phyloP scores from a whole-genome alignment of 148 eudicot species.

The Cornus florida region DNA sequence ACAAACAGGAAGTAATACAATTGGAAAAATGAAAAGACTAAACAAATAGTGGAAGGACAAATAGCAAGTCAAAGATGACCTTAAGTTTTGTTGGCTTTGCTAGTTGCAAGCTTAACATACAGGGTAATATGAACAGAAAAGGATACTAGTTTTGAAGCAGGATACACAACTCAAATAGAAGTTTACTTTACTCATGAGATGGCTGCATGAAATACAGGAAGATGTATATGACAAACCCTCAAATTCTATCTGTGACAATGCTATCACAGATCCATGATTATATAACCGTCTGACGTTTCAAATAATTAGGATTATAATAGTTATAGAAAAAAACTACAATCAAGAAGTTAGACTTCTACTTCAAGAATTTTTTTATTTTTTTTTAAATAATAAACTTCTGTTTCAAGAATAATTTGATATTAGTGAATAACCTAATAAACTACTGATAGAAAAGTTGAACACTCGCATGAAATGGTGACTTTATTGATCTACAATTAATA shows the following conservation, averaged over 20 bases:
- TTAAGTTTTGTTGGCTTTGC: too few relatives aligned
- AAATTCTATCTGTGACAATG: not conserved
- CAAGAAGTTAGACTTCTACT: not conserved
- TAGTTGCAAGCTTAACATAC: not conserved
- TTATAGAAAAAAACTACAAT: not conserved
- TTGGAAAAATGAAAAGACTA: not conserved
- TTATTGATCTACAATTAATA: not conserved
- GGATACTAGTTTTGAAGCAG: not conserved
- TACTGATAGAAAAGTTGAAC: not conserved
- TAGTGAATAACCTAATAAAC: too few relatives aligned
- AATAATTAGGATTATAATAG: too few relatives aligned
- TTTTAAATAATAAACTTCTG: not conserved
- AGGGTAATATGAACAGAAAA: not conserved
- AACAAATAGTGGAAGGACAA: too few relatives aligned
- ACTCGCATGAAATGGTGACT: not conserved
- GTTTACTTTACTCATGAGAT: not conserved
- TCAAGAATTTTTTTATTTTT: not conserved
- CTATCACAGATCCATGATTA: not conserved
- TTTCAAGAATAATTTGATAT: not conserved
- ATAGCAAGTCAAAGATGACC: too few relatives aligned
- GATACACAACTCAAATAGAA: not conserved
- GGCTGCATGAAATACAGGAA: not conserved
- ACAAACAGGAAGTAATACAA: not conserved
- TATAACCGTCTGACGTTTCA: not conserved
- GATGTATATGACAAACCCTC: not conserved